A percentile compares a stretch with the other conserved stretches of the same genome.
These are phyloP conservation scores for Nemania sp. DNA, from an alignment of 2,329 filamentous ascomycete genomes.

Conservation along the genomic window DNA sequence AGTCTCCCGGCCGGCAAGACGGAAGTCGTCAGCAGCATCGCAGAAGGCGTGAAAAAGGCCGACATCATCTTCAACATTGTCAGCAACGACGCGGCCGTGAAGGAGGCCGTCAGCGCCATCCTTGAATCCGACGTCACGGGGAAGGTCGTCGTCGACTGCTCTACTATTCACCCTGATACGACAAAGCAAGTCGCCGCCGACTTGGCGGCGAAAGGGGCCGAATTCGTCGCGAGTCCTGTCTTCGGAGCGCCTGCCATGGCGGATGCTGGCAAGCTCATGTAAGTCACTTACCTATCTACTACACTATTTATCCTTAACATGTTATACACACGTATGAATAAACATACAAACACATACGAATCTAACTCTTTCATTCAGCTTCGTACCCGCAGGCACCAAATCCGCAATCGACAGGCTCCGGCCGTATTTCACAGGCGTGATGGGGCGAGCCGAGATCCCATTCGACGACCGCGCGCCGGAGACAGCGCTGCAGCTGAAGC, in stretches of 20 bases:
- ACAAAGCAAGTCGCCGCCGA: constrained; percentile 66
- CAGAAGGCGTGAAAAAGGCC: constrained; percentile 66
- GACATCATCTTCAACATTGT: constrained; percentile 85
- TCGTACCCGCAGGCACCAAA: constrained; percentile 65
- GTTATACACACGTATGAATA: not conserved
- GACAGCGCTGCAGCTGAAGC: constrained; percentile 72
- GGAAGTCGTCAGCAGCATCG: constrained; percentile 64
- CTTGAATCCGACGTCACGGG: constrained; percentile 60
- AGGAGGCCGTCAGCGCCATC: constrained; percentile 61
- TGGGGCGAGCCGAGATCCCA: constrained; percentile 61
- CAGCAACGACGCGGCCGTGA: constrained; percentile 74
- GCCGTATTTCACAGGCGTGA: constrained; percentile 69
- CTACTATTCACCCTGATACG: constrained; percentile 83
- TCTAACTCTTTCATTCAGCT: constrained; percentile 37
- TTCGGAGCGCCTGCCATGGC: constrained; percentile 66
- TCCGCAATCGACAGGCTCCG: constrained; percentile 60
- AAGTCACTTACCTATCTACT: constrained; percentile 18
- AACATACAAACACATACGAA: constrained; percentile 2
- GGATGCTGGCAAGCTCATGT: constrained; percentile 64
- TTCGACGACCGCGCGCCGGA: constrained; percentile 39
- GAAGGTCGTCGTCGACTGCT: constrained; percentile 86
- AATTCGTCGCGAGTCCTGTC: constrained; percentile 74
- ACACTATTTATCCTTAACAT: too few relatives aligned
- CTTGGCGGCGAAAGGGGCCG: constrained; percentile 62
- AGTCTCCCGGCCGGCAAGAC: constrained; percentile 64